phyloP scores from a whole-genome alignment of 2,329 filamentous ascomycete genomes.

The Plectosphaerella plurivora region DNA sequence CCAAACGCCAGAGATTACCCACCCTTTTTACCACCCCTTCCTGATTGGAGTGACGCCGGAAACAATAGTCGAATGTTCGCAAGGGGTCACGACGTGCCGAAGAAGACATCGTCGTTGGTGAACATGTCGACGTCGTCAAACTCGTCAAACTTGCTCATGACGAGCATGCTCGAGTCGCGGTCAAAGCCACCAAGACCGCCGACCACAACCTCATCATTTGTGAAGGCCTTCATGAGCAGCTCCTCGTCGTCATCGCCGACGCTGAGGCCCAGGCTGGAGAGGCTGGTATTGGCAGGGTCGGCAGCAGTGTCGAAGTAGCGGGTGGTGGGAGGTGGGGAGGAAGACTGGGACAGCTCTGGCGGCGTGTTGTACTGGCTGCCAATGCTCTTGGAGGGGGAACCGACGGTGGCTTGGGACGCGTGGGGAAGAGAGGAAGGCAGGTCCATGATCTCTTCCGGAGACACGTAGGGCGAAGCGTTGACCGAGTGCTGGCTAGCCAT shows the following conservation, averaged over 20 bases:
- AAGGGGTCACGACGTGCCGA: constrained; percentile 28
- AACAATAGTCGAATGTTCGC: too few species aligned
- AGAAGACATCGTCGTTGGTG: constrained; percentile 47
- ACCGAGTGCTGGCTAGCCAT: constrained; percentile 34
- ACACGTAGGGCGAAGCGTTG: constrained; percentile 43
- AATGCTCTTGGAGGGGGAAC: constrained; percentile 45
- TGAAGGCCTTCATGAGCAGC: constrained; percentile 39
- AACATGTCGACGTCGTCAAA: constrained; percentile 50
- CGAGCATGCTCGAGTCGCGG: constrained; percentile 41
- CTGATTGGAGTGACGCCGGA: too few species aligned
- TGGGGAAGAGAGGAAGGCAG: constrained; percentile 20
- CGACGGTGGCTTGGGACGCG: constrained; percentile 21
- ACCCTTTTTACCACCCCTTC: too few species aligned
- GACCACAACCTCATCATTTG: constrained; percentile 26
- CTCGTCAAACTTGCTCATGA: constrained; percentile 51
- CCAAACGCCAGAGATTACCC: too few species aligned
- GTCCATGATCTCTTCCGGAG: constrained; percentile 40
- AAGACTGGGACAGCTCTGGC: constrained; percentile 57
- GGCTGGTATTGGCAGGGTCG: constrained; percentile 28
- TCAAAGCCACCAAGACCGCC: constrained; percentile 35
- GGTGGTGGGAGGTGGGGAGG: constrained; percentile 44
- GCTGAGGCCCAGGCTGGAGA: constrained; percentile 11
- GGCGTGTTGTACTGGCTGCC: constrained; percentile 52
- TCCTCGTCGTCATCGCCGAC: constrained; percentile 35
- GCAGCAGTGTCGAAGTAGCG: constrained; percentile 38